These are phyloP conservation scores for Neurospora cerealis DNA, from an alignment of 495 filamentous ascomycete species.

Conservation along the genomic window DNA sequence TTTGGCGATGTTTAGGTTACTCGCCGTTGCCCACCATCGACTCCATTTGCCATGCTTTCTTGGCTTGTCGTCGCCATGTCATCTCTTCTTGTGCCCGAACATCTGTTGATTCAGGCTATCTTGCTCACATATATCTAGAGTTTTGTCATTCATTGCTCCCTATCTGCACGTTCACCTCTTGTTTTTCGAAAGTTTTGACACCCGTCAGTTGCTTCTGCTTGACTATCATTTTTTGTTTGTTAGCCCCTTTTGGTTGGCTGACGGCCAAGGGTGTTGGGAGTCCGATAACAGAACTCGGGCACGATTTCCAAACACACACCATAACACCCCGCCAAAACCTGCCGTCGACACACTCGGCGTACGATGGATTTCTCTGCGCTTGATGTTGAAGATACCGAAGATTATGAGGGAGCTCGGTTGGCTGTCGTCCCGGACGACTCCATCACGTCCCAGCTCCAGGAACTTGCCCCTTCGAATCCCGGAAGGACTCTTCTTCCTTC, in stretches of 20 bases:
- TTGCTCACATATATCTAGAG: not conserved
- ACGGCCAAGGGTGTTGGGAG: not conserved
- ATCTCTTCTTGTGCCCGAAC: not conserved
- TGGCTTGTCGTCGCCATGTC: not conserved
- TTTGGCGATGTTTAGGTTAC: not conserved
- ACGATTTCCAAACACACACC: not conserved
- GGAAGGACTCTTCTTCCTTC: conserved; percentile 56
- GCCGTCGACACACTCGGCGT: not conserved
- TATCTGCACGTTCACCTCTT: not conserved
- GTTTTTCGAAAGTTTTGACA: not conserved
- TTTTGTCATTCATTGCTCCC: not conserved
- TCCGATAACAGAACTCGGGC: not conserved
- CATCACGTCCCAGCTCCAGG: conserved; percentile 8
- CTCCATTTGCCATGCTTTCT: not conserved
- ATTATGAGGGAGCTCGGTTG: not conserved
- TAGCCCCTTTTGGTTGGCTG: not conserved
- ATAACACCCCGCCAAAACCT: not conserved
- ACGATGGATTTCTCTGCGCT: not conserved
- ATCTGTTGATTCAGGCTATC: not conserved
- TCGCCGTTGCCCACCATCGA: not conserved
- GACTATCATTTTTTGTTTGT: not conserved
- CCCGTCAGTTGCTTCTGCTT: not conserved
- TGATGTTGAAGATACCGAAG: not conserved
- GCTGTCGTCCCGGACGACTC: conserved; percentile 6
- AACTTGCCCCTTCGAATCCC: conserved; percentile 14